A percentile compares a stretch with the other conserved stretches of the same genome.
Conservation (phyloP, 1,284 basidiomycete genomes). For the Microbotryum scabiosae region DNA sequence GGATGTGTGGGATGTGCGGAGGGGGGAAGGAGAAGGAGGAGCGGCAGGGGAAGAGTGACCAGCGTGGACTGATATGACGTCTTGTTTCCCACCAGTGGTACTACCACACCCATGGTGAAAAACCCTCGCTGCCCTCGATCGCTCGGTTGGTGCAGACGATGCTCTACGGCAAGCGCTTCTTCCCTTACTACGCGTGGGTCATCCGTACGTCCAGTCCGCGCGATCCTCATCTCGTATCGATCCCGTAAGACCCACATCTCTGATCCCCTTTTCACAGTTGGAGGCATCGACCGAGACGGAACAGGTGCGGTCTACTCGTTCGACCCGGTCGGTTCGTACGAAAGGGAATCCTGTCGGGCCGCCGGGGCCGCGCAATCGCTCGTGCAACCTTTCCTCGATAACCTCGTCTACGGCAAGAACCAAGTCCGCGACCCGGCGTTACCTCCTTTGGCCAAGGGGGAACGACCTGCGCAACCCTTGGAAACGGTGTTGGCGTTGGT, state of each 20-base stretch:
- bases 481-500: conserved; percentile 71
- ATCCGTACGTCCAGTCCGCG: conserved; percentile 74
- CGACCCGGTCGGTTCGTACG: conserved; percentile 91
- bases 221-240: too few relatives aligned
- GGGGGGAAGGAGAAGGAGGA: neutral
- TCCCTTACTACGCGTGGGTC: conserved; percentile 93
- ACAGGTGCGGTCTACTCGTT: conserved; percentile 93
- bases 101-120: conserved; percentile 83
- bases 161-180: conserved; percentile 87
- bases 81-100: conserved; percentile 61
- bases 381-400: conserved; percentile 91
- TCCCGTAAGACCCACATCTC: too few relatives aligned
- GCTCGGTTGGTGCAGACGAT: conserved; percentile 91
- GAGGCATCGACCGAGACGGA: conserved; percentile 48
- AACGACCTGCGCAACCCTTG: conserved; percentile 59
- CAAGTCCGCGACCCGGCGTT: conserved; percentile 49
- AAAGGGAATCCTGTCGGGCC: conserved; percentile 86
- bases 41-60: too few relatives aligned
- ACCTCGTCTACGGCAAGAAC: conserved; percentile 97
- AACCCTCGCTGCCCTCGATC: conserved; percentile 84
- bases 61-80: neutral
- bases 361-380: conserved; percentile 83
- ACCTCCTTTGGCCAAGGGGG: conserved; percentile 47
- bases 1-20: neutral
- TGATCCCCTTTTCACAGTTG: conserved; percentile 32